A percentile compares a stretch with the other conserved stretches of the same genome.
Conservation (phyloP, 2,329 filamentous ascomycete species). For the Pseudopithomyces maydicus region DNA sequence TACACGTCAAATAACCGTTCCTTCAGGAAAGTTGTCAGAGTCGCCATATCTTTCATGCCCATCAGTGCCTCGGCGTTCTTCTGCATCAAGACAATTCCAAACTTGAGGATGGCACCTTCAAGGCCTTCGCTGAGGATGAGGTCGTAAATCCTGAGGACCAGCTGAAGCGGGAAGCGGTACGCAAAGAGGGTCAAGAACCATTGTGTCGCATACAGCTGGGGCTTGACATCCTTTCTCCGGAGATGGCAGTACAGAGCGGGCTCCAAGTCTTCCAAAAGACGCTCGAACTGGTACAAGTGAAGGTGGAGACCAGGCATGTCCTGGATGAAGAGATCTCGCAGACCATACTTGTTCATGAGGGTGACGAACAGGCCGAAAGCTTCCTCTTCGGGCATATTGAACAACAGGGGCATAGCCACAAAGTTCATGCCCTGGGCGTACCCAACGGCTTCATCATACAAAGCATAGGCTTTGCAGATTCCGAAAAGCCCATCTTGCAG, state of each 20-base stretch:
- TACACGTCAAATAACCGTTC: constrained; percentile 96
- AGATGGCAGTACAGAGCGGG: constrained; percentile 95
- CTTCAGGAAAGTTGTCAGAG: constrained; percentile 87
- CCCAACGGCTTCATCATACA: constrained; percentile 92
- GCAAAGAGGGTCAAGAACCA: constrained; percentile 99
- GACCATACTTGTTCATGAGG: constrained; percentile 93
- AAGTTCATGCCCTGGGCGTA: constrained; percentile 99
- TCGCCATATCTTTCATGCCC: constrained; percentile 86
- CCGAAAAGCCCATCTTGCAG: constrained; percentile 94
- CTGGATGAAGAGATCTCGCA: constrained; percentile 90
- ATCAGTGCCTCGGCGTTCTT: constrained; percentile 83
- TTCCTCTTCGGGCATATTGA: constrained; percentile 98
- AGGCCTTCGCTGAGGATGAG: constrained; percentile 92
- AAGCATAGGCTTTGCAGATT: constrained; percentile 94
- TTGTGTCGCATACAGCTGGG: constrained; percentile 94
- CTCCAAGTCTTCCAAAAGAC: constrained; percentile 89
- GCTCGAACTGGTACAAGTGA: constrained; percentile 92
- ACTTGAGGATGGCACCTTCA: constrained; percentile 85
- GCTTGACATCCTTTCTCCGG: constrained; percentile 81
- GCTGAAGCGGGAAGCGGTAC: constrained; percentile 93
- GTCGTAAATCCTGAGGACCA: constrained; percentile 96
- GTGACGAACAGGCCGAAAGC: constrained; percentile 92
- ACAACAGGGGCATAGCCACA: constrained; percentile 91
- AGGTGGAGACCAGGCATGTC: constrained; percentile 97
- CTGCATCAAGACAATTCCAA: constrained; percentile 94